These are phyloP conservation scores for Leishmania martiniquensis DNA, from an alignment of 208 protist genomes.

Conservation along the genomic window DNA sequence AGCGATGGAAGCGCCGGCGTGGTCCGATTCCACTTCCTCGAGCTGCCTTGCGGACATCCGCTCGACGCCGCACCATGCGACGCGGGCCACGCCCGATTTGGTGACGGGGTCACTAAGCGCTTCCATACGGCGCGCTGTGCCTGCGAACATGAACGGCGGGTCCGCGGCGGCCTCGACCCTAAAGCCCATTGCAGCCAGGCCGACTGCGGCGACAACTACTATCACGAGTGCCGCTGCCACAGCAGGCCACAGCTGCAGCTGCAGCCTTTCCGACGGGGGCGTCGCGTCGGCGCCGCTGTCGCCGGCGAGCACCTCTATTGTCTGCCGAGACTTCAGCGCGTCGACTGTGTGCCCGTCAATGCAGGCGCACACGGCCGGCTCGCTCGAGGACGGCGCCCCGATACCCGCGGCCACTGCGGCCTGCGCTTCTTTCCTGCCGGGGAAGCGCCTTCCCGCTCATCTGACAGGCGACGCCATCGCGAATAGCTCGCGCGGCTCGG, in stretches of 20 bases:
- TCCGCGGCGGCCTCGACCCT: not conserved
- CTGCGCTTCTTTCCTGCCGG: not conserved
- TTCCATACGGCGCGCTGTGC: not conserved
- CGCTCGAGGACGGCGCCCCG: not conserved
- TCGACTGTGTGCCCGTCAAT: slow-evolving; percentile 32
- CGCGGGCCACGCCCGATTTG: slow-evolving; percentile 14
- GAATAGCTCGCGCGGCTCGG: not conserved
- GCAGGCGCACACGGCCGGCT: slow-evolving; percentile 18
- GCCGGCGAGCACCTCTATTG: not conserved
- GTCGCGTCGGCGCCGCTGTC: not conserved
- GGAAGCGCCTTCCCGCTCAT: not conserved
- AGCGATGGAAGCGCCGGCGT: not conserved
- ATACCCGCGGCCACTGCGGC: not conserved
- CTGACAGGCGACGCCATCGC: not conserved
- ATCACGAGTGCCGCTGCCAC: not conserved
- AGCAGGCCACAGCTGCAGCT: not conserved
- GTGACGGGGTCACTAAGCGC: slow-evolving; percentile 1
- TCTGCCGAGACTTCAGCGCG: not conserved
- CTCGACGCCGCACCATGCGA: slow-evolving; percentile 18
- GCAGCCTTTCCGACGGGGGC: not conserved
- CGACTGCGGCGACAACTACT: not conserved
- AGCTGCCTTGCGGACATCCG: not conserved
- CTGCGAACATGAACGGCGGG: not conserved
- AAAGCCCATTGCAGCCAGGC: not conserved
- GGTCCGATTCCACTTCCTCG: not conserved